These are phyloP conservation scores for Pseudonectria buxi DNA, from an alignment of 2,329 filamentous ascomycete genomes.

Conservation along the genomic window DNA sequence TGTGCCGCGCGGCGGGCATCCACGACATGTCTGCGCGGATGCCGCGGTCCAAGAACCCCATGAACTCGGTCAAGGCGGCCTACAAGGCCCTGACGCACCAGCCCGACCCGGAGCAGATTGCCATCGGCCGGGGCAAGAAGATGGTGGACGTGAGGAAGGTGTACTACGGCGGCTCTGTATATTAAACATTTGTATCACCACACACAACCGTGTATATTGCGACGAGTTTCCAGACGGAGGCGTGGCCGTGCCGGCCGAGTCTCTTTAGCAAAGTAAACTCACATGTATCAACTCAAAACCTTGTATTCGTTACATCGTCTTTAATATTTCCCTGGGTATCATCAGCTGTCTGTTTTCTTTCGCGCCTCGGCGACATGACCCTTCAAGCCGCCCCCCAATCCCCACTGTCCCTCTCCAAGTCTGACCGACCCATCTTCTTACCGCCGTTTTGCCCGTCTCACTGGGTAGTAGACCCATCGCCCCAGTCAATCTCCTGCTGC, in stretches of 20 bases:
- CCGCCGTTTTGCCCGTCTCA: conserved; percentile 22
- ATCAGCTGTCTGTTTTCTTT: conserved; percentile 2
- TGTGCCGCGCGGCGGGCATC: conserved; percentile 81
- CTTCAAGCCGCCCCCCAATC: too few species aligned
- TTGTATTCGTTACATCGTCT: neutral
- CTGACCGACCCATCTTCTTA: too few species aligned
- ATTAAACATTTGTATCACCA: conserved; percentile 34
- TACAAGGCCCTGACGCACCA: conserved; percentile 78
- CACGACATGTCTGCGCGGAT: conserved; percentile 79
- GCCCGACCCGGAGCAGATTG: conserved; percentile 81
- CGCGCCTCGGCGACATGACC: conserved; percentile 1
- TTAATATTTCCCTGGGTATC: conserved; percentile 10
- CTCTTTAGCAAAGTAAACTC: conserved; percentile 7
- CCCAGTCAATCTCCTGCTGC: conserved; percentile 89
- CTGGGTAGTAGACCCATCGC: conserved; percentile 38
- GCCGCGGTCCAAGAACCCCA: conserved; percentile 81
- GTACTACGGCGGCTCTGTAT: conserved; percentile 80
- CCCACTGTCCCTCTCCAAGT: too few species aligned
- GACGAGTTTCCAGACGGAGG: conserved; percentile 9
- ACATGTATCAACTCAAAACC: neutral
- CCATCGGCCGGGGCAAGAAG: conserved; percentile 85
- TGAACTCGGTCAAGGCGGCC: conserved; percentile 95
- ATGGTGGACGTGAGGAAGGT: conserved; percentile 93
- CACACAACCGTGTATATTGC: conserved; percentile 13
- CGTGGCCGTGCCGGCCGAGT: conserved; percentile 6